These are phyloP conservation scores for Ceratopteris richardii DNA, from an alignment of 75 land plant species.

Conservation along the genomic window DNA sequence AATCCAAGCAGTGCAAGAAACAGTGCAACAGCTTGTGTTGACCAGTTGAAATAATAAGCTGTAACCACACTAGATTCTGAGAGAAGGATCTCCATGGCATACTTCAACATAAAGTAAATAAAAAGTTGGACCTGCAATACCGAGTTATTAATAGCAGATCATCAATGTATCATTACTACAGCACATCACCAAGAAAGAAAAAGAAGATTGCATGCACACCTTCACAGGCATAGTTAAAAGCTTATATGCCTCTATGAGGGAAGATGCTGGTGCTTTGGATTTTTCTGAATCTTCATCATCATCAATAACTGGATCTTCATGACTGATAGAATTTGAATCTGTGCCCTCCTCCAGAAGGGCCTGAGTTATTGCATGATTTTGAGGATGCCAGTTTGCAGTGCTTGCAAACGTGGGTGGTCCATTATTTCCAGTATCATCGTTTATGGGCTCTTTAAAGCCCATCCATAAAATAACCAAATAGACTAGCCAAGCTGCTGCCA, in stretches of 20 bases:
- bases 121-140: slow-evolving; percentile 33
- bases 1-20: slow-evolving; percentile 40
- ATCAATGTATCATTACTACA: no score
- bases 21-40: slow-evolving; percentile 23
- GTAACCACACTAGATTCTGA: slow-evolving; percentile 49
- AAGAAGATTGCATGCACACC: no score
- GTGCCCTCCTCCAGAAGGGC: background rate
- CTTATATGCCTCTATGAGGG: slow-evolving; percentile 25
- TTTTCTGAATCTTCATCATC: slow-evolving; percentile 7
- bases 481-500: slow-evolving; percentile 51
- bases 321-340: background rate
- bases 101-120: slow-evolving; percentile 42
- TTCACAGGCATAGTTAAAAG: slow-evolving; percentile 29
- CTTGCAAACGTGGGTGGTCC: no score
- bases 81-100: slow-evolving; percentile 35
- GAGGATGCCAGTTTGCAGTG: no score
- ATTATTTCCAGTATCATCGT: no score
- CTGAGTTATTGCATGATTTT: background rate
- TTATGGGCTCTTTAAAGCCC: slow-evolving; percentile 47
- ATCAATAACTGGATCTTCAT: slow-evolving; percentile 12
- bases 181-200: no score
- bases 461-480: slow-evolving; percentile 47
- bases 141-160: background rate
- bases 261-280: slow-evolving; percentile 19
- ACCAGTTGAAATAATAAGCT: slow-evolving; percentile 34